phyloP scores from a whole-genome alignment of 2,329 filamentous ascomycete species.

The Venturia pyrina region DNA sequence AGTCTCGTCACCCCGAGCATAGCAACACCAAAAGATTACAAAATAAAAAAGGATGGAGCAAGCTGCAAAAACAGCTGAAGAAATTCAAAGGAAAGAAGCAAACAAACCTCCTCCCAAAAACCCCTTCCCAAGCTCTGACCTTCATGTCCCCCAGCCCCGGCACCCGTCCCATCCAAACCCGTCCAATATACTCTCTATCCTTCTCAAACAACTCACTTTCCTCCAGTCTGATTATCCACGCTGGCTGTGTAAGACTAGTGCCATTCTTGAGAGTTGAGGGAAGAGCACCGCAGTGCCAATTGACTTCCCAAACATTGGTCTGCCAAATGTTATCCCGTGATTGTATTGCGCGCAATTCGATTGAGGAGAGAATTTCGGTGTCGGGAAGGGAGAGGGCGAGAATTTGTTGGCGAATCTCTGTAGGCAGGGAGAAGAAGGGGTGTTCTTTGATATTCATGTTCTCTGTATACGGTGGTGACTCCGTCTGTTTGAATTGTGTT shows the following conservation, averaged over 20 bases:
- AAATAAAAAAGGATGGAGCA: background rate
- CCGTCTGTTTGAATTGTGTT: no score
- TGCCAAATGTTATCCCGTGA: conserved; percentile 1
- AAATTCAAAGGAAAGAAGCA: background rate
- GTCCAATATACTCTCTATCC: background rate
- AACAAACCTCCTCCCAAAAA: background rate
- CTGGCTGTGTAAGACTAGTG: background rate
- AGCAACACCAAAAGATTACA: background rate
- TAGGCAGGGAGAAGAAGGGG: background rate
- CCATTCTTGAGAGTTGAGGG: background rate
- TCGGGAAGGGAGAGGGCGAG: background rate
- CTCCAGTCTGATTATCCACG: background rate
- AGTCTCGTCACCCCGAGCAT: background rate
- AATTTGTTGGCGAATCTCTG: background rate
- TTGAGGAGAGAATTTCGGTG: background rate
- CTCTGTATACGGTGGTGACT: no score
- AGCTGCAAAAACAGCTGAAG: background rate
- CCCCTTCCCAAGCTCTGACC: background rate
- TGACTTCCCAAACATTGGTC: background rate
- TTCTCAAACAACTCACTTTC: background rate
- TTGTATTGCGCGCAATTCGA: background rate
- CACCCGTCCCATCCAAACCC: background rate
- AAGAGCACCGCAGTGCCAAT: background rate
- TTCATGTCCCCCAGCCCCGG: background rate
- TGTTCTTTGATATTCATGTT: background rate